These are phyloP conservation scores for Nemania abortiva DNA, from an alignment of 2,329 filamentous ascomycete species.

Conservation along the genomic window DNA sequence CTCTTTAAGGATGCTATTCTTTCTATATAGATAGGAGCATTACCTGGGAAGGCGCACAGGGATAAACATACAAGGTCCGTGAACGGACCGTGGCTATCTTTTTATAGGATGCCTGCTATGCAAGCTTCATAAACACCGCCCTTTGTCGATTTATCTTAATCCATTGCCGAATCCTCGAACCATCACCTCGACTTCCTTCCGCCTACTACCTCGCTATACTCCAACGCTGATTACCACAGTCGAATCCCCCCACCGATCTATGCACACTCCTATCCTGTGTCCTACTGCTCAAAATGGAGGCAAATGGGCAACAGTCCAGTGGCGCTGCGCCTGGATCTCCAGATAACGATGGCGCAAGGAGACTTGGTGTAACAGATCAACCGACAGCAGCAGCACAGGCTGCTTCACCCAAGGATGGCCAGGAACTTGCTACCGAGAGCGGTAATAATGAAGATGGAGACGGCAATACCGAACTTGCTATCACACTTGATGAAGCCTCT, in stretches of 20 bases:
- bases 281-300: constrained; percentile 20
- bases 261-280: neutral
- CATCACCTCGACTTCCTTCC: too few species aligned
- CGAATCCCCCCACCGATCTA: neutral
- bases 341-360: neutral
- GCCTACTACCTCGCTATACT: neutral
- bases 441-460: constrained; percentile 2
- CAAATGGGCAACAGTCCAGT: neutral
- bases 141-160: neutral
- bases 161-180: neutral
- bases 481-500: constrained; percentile 66
- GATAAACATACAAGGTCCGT: neutral
- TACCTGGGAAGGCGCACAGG: neutral
- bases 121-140: neutral
- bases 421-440: neutral
- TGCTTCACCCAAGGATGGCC: neutral
- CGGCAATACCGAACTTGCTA: constrained; percentile 7
- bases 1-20: neutral
- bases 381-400: neutral
- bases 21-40: neutral
- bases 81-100: constrained; percentile 1
- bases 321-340: constrained; percentile 1
- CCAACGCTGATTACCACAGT: neutral
- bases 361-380: neutral
- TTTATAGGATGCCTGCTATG: constrained; percentile 2